phyloP scores from a whole-genome alignment of 768 basidiomycete genomes.

The Lenzites betulinus region DNA sequence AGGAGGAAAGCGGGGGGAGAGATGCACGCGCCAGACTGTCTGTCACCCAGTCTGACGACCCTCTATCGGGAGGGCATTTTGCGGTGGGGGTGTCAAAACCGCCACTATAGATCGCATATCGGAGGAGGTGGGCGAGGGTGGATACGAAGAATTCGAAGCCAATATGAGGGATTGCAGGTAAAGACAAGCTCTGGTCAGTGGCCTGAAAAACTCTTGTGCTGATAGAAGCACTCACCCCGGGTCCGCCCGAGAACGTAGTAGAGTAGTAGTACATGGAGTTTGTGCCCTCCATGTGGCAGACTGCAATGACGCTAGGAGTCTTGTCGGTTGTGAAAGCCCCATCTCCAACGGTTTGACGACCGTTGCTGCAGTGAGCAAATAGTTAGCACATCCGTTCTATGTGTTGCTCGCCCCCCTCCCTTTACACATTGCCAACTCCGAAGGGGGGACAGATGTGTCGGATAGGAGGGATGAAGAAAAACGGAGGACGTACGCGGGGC shows the following conservation, averaged over 20 bases:
- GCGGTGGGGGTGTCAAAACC: conserved; percentile 89
- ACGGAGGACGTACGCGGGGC: conserved; percentile 76
- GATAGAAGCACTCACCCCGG: conserved; percentile 59
- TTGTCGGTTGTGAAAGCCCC: conserved; percentile 81
- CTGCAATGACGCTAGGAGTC: conserved; percentile 80
- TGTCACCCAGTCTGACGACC: conserved; percentile 97
- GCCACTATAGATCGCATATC: conserved; percentile 60
- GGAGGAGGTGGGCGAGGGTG: not conserved
- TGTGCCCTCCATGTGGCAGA: conserved; percentile 81
- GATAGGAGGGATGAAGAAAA: conserved; percentile 15
- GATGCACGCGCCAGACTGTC: conserved; percentile 75
- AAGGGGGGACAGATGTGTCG: not conserved
- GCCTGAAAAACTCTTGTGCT: not conserved
- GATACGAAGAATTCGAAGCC: not conserved
- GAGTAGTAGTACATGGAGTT: conserved; percentile 89
- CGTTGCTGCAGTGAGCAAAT: conserved; percentile 65
- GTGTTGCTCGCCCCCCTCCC: not conserved
- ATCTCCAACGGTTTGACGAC: conserved; percentile 96
- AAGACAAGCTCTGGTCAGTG: not conserved
- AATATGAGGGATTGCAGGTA: not conserved
- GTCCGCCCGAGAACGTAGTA: conserved; percentile 92
- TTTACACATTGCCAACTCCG: not conserved
- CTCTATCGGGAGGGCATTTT: conserved; percentile 96
- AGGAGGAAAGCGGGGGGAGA: conserved; percentile 31
- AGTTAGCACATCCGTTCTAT: not conserved